Base-by-base conservation (phyloP, 2,329 filamentous ascomycete species). In the Fusarium subglutinans region DNA sequence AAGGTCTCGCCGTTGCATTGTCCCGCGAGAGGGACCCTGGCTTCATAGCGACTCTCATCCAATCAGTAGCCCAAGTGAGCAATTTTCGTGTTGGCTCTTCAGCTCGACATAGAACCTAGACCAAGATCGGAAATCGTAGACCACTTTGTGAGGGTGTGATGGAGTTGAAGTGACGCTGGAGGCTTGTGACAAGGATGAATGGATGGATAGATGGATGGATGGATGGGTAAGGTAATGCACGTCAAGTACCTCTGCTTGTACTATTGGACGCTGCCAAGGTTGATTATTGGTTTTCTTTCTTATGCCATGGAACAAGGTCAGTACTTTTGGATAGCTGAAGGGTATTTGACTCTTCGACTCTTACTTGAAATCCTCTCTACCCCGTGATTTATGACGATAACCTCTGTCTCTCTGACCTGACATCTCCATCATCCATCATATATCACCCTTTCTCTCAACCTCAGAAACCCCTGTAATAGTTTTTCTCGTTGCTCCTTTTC, bases 121-220 rank as follows among this genome's bases (percentile, higher is more conserved):
- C 59, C 63, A 72, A 63, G 47, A 72, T 72, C 30, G 40, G 63
- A 70, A 50, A 48, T 44, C 45, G 56, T 45, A 69, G 44, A 51
- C 45, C 38, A 55, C 53, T 30, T 51, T 51, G 54, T 20, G 55
- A 69, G 63, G 71, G 59, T 72, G 71, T 74, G 44, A 56, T 53
- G 53, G 44, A 50, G 43, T 44, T 45, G 37, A 38, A 69, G 58
- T 75, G 72, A 74, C 64, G 71, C 71, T 33, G 56, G 55, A 58
- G 72, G 71, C 71, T 74, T 74, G 38, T 54, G 40, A 48, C 43
- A 43, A 55, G 61, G 58, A 57, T 35, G 33, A 17, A 35, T 35
- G 33, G 14, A 35, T 61, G 45, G 28, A 60, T 47, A 45, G n/a
- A 60, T 41, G 45, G 28, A 60, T 47, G 53, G n/a, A 60, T 41